Percentiles rank a stretch among this genome's conserved stretches.
Evolutionary conservation across 306 rosid species (phyloP).

Genomic region (Lathyrus sativus): DNA sequence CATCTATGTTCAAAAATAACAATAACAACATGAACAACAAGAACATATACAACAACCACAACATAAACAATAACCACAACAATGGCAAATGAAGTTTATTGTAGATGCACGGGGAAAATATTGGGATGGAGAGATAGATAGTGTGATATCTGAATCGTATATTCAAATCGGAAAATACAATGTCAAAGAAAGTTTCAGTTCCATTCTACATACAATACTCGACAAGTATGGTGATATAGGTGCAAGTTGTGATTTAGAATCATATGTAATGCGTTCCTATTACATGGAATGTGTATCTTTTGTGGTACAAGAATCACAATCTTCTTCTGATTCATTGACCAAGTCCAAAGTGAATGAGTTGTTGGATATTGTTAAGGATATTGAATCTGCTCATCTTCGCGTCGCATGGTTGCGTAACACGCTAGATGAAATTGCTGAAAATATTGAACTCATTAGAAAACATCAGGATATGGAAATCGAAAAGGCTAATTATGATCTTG

Average conservation of each 20-base stretch:
- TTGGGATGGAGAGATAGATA: constrained; percentile 53
- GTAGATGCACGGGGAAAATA: no score
- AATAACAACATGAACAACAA: no score
- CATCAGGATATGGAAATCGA: constrained; percentile 48
- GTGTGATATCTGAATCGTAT: constrained; percentile 57
- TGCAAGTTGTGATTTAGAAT: constrained; percentile 70
- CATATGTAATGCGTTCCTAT: constrained; percentile 72
- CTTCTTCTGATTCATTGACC: constrained; percentile 49
- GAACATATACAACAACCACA: no score
- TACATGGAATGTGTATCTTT: constrained; percentile 78
- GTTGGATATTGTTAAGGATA: constrained; percentile 78
- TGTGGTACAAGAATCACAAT: constrained; percentile 71
- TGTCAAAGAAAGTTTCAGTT: constrained; percentile 62
- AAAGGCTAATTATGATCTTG: constrained; percentile 52
- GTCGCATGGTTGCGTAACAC: constrained; percentile 65
- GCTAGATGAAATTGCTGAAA: constrained; percentile 52
- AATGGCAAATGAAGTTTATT: no score
- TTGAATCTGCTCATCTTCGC: constrained; percentile 62
- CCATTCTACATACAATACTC: constrained; percentile 60
- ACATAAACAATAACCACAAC: no score
- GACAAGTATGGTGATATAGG: constrained; percentile 84
- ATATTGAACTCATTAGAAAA: constrained; percentile 52
- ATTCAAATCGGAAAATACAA: constrained; percentile 68
- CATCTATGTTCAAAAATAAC: no score
- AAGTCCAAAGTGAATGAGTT: constrained; percentile 67